Evolutionary conservation across 768 basidiomycete genomes (phyloP), one percentile per base, ranked within the genome.

Genomic region (Collybia nuda): DNA sequence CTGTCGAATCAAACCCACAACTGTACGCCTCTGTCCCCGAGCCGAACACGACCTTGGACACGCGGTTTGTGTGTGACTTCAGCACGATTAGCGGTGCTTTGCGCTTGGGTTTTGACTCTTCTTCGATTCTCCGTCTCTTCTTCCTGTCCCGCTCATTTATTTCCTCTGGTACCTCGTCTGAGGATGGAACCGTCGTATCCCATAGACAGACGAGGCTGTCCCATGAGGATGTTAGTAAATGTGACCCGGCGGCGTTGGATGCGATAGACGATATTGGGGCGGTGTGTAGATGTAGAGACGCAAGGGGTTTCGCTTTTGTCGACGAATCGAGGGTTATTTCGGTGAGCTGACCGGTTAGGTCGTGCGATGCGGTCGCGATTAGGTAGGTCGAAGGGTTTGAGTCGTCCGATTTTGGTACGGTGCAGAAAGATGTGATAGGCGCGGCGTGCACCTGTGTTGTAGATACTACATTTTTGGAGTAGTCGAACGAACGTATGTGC

Each of bases 1-100:
- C 83, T 0, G 92, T 92, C 23, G 94, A 96, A 67, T 97, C 95
- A 62, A 92, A 91, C 0, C 91, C 90, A 61, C 86, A 87, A 57
- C 89, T 92, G 54, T 84, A 82, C 23, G 85, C 93, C 23, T 54
- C 60, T 45, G 62, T 29, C 43, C 52, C 52, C 41, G 54, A 53
- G 45, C 61, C 46, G 69, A 90, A 95, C 0, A 81, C 61, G 3
- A 81, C 86, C 29, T 80, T 84, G 5, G 92, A 93, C 1, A 98
- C 87, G 11, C 91, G 76, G 17, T 78, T 88, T 0, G 85, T 85
- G 65, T 98, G 97, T 0, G 88, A 91, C 56, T 88, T 86, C 48
- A 99, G 75, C 2, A 93, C 88, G 4, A 71, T 68, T 5, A 78
- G 57, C 0, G 96, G 94, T 0, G 81, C 86, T 62, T 90, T 89